Base-by-base conservation (phyloP, 176 grass and related monocot genomes). In the Cenchrus americanus region DNA sequence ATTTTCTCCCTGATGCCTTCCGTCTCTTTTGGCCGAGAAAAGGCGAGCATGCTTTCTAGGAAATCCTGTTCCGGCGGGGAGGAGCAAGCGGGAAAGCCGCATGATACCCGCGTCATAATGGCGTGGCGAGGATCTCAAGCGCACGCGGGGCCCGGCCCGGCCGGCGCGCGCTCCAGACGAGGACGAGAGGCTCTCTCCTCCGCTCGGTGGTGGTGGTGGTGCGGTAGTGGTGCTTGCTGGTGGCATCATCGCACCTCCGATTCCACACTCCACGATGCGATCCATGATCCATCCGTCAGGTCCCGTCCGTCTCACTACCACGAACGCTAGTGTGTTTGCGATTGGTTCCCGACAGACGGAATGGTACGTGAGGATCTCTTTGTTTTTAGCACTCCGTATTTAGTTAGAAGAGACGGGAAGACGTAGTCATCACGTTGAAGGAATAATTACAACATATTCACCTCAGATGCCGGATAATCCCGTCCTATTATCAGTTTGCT, bases 121-220 rank as follows among this genome's bases (percentile, higher is more conserved):
- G 74, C 84, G 68, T 90, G 68, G 84, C 27, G 88, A 79, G 87
- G 84, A 90, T 83, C 72, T 74, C 80, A 67, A 90, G 80, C 54
- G 66, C 74, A 10, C 67, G 66, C 41, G 65, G 83, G 84, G 0
- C 48, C 78, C n/a, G n/a, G n/a, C 82, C 12, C 11, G 21, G 40
- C 42, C 19, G 21, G 14, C 23, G 22, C 43, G 42, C 52, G 14
- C 5, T 54, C 52, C 14, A 52, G 13, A 52, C 50, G 50, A 52
- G 14, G 3, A 14, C 11, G 49, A 54, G 52, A 54, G 22, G 69
- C 21, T 5, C 6, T n/a, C 68, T 5, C 19, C n/a, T 13, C 13
- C 4, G 62, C 62, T 19, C 50, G 2, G 34, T 37, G 75, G 53
- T 15, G 71, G 41, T 22, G 67, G 41, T 44, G 76, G 58, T 18